phyloP scores from a whole-genome alignment of 2,329 filamentous ascomycete genomes.

The Mycosphaerella arachidis region DNA sequence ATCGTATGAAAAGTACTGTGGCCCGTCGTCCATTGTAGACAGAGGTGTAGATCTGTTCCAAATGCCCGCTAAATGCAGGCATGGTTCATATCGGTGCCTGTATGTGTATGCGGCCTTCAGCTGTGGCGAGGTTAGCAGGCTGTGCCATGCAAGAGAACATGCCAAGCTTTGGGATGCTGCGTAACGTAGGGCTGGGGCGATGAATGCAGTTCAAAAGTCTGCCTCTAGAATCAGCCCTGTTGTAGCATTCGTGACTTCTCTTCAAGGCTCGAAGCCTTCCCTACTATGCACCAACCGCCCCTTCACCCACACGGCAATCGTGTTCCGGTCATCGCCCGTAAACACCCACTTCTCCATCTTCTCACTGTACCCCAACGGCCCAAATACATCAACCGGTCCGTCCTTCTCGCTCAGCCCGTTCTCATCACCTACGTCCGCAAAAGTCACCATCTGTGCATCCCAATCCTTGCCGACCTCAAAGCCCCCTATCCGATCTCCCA shows the following conservation, averaged over 20 bases:
- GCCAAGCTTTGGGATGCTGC: too few species aligned
- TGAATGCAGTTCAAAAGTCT: too few species aligned
- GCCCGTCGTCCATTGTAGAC: too few species aligned
- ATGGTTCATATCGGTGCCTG: too few species aligned
- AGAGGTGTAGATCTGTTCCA: too few species aligned
- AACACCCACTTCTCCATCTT: slow-evolving; percentile 91
- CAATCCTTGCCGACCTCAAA: slow-evolving; percentile 86
- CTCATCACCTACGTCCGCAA: slow-evolving; percentile 45
- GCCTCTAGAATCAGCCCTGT: too few species aligned
- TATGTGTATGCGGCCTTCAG: too few species aligned
- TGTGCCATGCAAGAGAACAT: too few species aligned
- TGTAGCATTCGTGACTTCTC: neutral
- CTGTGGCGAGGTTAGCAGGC: too few species aligned
- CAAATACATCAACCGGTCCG: slow-evolving; percentile 81
- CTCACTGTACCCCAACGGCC: slow-evolving; percentile 85
- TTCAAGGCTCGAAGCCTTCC: slow-evolving; percentile 16
- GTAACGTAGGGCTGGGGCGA: too few species aligned
- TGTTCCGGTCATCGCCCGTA: slow-evolving; percentile 89
- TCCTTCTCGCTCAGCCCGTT: slow-evolving; percentile 34
- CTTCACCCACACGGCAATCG: slow-evolving; percentile 80
- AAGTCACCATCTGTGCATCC: slow-evolving; percentile 78
- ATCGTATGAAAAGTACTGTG: too few species aligned
- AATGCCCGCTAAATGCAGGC: too few species aligned
- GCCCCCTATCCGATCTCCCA: slow-evolving; percentile 66
- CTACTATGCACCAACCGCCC: slow-evolving; percentile 71